Conservation (phyloP, 2,329 filamentous ascomycete species). For the Fusarium phyllophilum region DNA sequence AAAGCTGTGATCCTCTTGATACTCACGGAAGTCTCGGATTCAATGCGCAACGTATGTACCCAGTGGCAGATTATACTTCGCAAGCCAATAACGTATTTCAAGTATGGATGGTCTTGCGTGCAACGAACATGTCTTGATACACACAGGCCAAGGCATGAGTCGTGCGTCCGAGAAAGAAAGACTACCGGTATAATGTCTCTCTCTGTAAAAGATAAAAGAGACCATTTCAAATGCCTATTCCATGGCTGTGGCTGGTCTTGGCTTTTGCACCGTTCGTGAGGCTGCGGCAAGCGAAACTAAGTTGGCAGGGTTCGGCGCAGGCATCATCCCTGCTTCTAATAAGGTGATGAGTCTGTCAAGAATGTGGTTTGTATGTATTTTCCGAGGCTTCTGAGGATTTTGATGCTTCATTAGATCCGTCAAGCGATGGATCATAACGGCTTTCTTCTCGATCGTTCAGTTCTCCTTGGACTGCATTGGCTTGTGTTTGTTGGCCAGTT, state of each 20-base stretch:
- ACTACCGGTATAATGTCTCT: background rate
- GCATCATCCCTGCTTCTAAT: slow-evolving; percentile 21
- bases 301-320: slow-evolving; percentile 1
- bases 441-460: background rate
- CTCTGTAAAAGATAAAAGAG: background rate
- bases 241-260: slow-evolving; percentile 13
- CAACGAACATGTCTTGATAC: background rate
- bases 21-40: background rate
- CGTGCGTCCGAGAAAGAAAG: slow-evolving; percentile 1
- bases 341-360: slow-evolving; percentile 12
- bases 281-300: slow-evolving; percentile 20
- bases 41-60: background rate
- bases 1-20: background rate
- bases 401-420: background rate
- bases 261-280: slow-evolving; percentile 14
- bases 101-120: background rate
- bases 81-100: background rate
- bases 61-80: background rate
- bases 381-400: background rate
- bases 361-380: slow-evolving; percentile 11
- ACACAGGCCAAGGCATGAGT: slow-evolving; percentile 7
- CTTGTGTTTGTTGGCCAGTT: background rate
- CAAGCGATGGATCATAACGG: background rate
- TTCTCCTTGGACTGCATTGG: background rate
- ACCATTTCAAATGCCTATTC: background rate